Conservation (phyloP, 73 alveolate species). For the Paramecium tetraurelia region DNA sequence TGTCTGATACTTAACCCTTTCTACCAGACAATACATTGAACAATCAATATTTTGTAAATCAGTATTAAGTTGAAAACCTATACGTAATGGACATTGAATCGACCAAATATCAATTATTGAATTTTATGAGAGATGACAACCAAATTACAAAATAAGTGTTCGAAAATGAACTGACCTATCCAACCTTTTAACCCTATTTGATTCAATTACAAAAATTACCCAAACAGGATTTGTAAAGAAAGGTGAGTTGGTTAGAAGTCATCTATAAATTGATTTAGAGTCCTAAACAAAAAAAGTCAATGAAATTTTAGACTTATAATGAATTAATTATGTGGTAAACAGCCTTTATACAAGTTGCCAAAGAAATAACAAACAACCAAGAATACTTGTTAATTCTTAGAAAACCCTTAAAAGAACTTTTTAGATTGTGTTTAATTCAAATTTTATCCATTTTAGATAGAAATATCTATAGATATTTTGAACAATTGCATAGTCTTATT, state of each 20-base stretch:
- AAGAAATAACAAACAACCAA: neutral
- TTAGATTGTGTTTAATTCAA: neutral
- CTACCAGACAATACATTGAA: neutral
- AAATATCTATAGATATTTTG: neutral
- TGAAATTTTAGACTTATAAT: neutral
- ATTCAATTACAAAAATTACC: neutral
- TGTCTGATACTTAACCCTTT: neutral
- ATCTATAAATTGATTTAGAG: neutral
- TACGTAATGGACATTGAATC: neutral
- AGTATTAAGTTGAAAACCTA: neutral
- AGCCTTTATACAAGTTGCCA: neutral
- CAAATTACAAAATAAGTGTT: neutral
- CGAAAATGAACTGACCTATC: neutral
- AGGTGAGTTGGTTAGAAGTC: neutral
- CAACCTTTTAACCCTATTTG: neutral
- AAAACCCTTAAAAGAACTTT: neutral
- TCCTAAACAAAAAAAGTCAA: neutral
- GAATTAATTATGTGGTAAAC: neutral
- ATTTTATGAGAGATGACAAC: neutral
- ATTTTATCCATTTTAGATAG: neutral
- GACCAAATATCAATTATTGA: neutral
- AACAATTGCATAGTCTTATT: neutral
- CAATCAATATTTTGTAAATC: neutral
- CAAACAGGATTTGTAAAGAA: neutral
- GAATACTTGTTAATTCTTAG: neutral